Base-by-base conservation (phyloP, 371 early-diverging fungal species). In the Batkoa obscura region DNA sequence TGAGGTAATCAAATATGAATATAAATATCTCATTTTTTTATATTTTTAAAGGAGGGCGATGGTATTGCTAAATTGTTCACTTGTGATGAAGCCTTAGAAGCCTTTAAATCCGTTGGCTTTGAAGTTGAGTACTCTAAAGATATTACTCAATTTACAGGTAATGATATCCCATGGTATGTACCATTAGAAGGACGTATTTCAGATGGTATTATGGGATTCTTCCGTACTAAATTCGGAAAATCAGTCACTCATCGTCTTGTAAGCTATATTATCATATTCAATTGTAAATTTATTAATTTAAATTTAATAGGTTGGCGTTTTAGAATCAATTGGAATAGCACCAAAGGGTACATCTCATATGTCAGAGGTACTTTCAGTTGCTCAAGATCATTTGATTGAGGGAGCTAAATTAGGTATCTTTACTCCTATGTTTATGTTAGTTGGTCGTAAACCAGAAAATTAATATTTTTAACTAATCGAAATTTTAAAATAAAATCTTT, bases 371-470 rank as follows among this genome's bases (percentile, higher is more conserved):
- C 70, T 94, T 57, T 77, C 81, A 62, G 73, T 73, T 2, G 93
- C 88, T 43, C 83, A 85, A 8, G 86, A 86, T 70, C 71, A 76
- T 57, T 68, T 92, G 15, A 81, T 86, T 37, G 75, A 68, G 43
- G 90, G 87, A 57, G 92, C 81, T 30, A 70, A 72, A 60, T 58
- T 74, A 58, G 74, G 79, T 52, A 67, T 93, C 53, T 90, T 90
- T 59, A 90, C 92, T 13, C 94, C 94, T 61, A 91, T 91, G 91
- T 90, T 82, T 73, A 80, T 84, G 70, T 86, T 90, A 64, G 81
- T 87, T 55, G 91, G 83, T 51, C 76, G 81, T 60, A 93, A 93
- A 72, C 94, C 94, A 33, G 43, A 39, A 46, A 34, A 13, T 30
- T 51, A 47, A 47, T 23, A 23, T 23, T 23, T 23, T 23, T 23